phyloP scores from a whole-genome alignment of 2,329 filamentous ascomycete species.

The Metarhizium rileyi region DNA sequence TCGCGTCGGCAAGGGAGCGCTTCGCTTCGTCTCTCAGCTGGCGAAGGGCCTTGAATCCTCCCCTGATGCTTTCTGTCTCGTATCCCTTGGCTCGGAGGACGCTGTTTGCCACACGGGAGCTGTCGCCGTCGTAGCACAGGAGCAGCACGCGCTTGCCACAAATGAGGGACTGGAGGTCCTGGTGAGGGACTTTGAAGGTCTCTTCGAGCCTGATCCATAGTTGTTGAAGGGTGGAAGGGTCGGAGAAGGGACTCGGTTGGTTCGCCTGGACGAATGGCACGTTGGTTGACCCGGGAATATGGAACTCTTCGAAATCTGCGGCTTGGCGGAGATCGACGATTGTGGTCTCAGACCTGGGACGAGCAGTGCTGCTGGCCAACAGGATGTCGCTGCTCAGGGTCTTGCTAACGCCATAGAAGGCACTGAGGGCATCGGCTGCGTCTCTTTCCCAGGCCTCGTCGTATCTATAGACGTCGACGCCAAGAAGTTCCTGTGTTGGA shows the following conservation, averaged over 20 bases:
- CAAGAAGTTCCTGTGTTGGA: slow-evolving; percentile 27
- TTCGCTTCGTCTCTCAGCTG: slow-evolving; percentile 1
- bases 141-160: slow-evolving; percentile 30
- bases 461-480: slow-evolving; percentile 41
- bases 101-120: slow-evolving; percentile 42
- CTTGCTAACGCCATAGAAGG: slow-evolving; percentile 17
- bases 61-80: slow-evolving; percentile 35
- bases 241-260: slow-evolving; percentile 34
- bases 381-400: slow-evolving; percentile 4
- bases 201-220: slow-evolving; percentile 39
- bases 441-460: slow-evolving; percentile 42
- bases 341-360: slow-evolving; percentile 17
- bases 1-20: neutral
- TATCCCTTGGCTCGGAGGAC: slow-evolving; percentile 40
- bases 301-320: slow-evolving; percentile 30
- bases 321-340: slow-evolving; percentile 36
- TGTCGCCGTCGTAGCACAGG: slow-evolving; percentile 45
- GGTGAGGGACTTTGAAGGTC: slow-evolving; percentile 24
- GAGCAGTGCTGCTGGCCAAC: slow-evolving; percentile 5
- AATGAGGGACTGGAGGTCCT: slow-evolving; percentile 14
- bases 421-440: slow-evolving; percentile 25
- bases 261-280: slow-evolving; percentile 29
- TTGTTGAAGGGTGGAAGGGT: slow-evolving; percentile 29
- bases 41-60: slow-evolving; percentile 22
- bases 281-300: slow-evolving; percentile 34